These are phyloP conservation scores for Salicornia ramosissima DNA, from an alignment of 148 eudicot species.

Conservation along the genomic window DNA sequence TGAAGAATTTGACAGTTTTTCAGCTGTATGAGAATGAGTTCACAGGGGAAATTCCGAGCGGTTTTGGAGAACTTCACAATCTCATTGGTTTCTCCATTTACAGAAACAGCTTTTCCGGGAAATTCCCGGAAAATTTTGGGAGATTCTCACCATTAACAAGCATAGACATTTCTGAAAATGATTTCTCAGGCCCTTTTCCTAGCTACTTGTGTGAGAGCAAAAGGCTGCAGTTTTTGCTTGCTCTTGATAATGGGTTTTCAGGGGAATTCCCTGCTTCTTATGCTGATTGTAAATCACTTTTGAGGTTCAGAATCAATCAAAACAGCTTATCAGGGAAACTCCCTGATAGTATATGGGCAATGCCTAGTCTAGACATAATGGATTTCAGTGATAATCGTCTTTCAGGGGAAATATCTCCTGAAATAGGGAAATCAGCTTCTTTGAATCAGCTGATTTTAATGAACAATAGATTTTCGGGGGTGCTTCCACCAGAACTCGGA, in stretches of 20 bases:
- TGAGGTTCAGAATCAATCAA: conserved; percentile 62
- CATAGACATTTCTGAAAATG: conserved; percentile 81
- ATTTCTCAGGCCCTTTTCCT: conserved; percentile 73
- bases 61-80: conserved; percentile 60
- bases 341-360: conserved; percentile 67
- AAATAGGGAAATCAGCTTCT: conserved; percentile 40
- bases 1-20: conserved; percentile 68
- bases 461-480: conserved; percentile 65
- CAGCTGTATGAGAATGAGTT: conserved; percentile 57
- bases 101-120: conserved; percentile 63
- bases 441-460: conserved; percentile 51
- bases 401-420: conserved; percentile 47
- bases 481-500: conserved; percentile 70
- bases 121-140: conserved; percentile 65
- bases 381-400: conserved; percentile 73
- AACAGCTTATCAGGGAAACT: conserved; percentile 62
- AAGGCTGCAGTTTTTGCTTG: conserved; percentile 53
- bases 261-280: conserved; percentile 72
- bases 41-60: conserved; percentile 70
- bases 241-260: conserved; percentile 61
- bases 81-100: conserved; percentile 57
- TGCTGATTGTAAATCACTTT: conserved; percentile 55
- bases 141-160: conserved; percentile 54
- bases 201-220: conserved; percentile 56
- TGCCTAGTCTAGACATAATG: conserved; percentile 53